These are phyloP conservation scores for Lentinula detonsa DNA, from an alignment of 768 basidiomycete species.

Conservation along the genomic window DNA sequence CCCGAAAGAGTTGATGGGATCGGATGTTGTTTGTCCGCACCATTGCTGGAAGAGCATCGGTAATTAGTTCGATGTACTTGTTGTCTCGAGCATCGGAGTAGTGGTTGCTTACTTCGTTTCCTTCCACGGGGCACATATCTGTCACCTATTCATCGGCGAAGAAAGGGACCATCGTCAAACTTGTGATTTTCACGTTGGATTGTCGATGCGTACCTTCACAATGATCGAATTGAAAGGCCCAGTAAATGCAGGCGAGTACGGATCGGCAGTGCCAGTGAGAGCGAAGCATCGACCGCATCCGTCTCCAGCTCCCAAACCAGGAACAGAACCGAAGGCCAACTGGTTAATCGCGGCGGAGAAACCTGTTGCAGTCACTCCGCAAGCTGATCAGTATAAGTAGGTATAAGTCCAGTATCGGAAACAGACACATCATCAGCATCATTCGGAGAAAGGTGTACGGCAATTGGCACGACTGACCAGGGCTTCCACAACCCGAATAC, in stretches of 20 bases:
- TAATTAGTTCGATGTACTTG: neutral
- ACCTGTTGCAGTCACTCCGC: conserved; percentile 42
- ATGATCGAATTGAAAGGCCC: conserved; percentile 51
- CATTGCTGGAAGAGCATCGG: conserved; percentile 28
- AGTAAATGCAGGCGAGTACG: conserved; percentile 41
- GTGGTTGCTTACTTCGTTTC: conserved; percentile 30
- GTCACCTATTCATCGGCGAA: conserved; percentile 18
- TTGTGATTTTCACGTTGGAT: neutral
- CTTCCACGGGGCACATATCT: conserved; percentile 37
- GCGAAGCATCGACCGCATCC: conserved; percentile 60
- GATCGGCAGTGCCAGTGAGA: conserved; percentile 43
- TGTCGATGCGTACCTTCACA: conserved; percentile 35
- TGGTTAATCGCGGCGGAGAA: conserved; percentile 55
- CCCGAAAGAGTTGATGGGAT: conserved; percentile 35
- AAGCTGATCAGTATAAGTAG: conserved; percentile 27
- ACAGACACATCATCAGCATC: neutral
- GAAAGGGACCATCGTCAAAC: neutral
- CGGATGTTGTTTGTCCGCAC: conserved; percentile 45
- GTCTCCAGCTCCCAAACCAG: conserved; percentile 48
- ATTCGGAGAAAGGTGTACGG: neutral
- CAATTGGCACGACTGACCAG: conserved; percentile 27
- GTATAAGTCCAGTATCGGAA: neutral
- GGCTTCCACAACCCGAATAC: conserved; percentile 43
- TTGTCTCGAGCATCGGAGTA: neutral
- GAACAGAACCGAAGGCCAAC: conserved; percentile 45